phyloP scores from a whole-genome alignment of 1,284 basidiomycete species.

The Cutaneotrichosporon dermatis region DNA sequence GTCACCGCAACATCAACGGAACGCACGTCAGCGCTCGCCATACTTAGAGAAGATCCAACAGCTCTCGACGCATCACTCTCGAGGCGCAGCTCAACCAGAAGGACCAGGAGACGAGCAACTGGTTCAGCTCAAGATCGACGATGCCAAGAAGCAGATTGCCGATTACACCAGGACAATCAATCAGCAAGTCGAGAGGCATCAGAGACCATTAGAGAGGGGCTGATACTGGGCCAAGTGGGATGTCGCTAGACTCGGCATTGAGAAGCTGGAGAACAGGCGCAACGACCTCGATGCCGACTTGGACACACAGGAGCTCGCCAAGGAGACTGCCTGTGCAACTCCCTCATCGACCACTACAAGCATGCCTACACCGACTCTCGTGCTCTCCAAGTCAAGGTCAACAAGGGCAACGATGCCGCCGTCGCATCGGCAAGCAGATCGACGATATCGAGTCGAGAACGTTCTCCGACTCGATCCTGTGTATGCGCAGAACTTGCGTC shows the following conservation, averaged over 20 bases:
- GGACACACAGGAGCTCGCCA: slow-evolving; percentile 47
- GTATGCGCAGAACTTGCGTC: slow-evolving; percentile 65
- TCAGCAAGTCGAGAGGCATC: slow-evolving; percentile 64
- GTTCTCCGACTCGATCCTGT: slow-evolving; percentile 68
- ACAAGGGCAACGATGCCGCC: slow-evolving; percentile 66
- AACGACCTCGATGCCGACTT: slow-evolving; percentile 57
- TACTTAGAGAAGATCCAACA: slow-evolving; percentile 91
- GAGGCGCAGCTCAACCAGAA: slow-evolving; percentile 59
- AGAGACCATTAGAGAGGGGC: slow-evolving; percentile 72
- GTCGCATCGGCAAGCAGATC: slow-evolving; percentile 75
- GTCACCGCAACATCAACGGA: slow-evolving; percentile 85
- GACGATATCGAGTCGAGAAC: slow-evolving; percentile 71
- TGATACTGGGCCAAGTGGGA: slow-evolving; percentile 66
- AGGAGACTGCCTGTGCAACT: slow-evolving; percentile 68
- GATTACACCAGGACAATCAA: slow-evolving; percentile 66
- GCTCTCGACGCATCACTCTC: slow-evolving; percentile 51
- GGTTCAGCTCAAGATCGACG: slow-evolving; percentile 59
- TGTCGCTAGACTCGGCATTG: slow-evolving; percentile 68
- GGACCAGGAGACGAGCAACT: slow-evolving; percentile 39
- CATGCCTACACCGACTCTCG: slow-evolving; percentile 61
- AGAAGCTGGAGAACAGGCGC: slow-evolving; percentile 63
- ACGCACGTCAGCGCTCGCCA: slow-evolving; percentile 87
- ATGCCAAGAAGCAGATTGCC: slow-evolving; percentile 65
- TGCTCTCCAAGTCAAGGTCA: slow-evolving; percentile 58
- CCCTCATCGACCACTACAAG: slow-evolving; percentile 69